phyloP scores from a whole-genome alignment of 176 grass and related monocot genomes.

The Alloteropsis semialata region DNA sequence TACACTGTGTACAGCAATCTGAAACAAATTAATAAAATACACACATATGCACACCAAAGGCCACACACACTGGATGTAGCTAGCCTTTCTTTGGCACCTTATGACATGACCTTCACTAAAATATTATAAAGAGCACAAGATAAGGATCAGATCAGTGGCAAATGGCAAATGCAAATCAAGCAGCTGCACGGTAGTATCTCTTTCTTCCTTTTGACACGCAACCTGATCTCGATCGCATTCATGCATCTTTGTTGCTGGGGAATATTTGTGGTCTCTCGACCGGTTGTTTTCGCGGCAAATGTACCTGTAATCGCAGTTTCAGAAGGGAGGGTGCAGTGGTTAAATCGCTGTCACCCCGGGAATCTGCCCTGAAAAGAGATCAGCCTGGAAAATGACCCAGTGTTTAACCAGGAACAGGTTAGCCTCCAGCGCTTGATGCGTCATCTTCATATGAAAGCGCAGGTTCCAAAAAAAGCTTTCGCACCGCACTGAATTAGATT shows the following conservation, averaged over 20 bases:
- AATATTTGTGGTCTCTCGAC: neutral
- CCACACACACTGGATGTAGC: neutral
- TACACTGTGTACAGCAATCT: neutral
- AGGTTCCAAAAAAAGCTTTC: conserved; percentile 3
- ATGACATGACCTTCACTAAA: neutral
- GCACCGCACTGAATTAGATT: conserved; percentile 4
- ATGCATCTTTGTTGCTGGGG: neutral
- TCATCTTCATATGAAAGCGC: neutral
- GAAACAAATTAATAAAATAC: neutral
- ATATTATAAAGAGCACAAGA: neutral
- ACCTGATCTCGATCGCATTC: conserved; percentile 23
- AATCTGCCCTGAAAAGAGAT: neutral
- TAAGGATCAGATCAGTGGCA: neutral
- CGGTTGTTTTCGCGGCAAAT: neutral
- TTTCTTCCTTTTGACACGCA: conserved; percentile 19
- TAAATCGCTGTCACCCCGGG: conserved; percentile 16
- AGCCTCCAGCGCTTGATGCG: conserved; percentile 8
- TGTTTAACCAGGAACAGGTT: conserved; percentile 4
- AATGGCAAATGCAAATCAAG: conserved; percentile 10
- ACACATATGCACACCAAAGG: neutral
- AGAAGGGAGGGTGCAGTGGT: neutral
- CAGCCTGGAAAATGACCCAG: conserved; percentile 25
- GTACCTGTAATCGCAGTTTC: neutral
- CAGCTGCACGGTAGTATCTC: neutral
- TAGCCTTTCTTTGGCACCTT: conserved; percentile 22